Evolutionary conservation across 306 rosid species (phyloP), one percentile per base, ranked within the genome.

Genomic region (Prinsepia uniflora): DNA sequence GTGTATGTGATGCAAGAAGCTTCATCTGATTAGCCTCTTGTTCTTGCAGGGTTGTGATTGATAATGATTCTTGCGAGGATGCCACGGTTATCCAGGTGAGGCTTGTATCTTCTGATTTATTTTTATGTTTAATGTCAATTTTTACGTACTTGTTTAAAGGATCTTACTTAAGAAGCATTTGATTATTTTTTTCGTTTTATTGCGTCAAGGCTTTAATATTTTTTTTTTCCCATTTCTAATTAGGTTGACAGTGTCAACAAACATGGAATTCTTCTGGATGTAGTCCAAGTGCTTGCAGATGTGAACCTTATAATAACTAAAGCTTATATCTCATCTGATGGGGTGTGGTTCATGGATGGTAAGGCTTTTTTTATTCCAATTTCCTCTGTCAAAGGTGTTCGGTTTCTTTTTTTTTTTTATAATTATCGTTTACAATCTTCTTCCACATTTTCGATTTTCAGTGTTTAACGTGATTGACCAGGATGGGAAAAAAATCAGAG

Each of bases 321-420:
- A 81, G 97, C 99, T 4, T 89, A 87, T 73, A 91, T 94, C 66
- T 94, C 96, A 63, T 91, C 95, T 77, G 99, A 94, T 75, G 99
- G 92, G 46, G 88, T 88, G 45, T 91, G 97, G 97, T 94, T 89
- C 84, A 94, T 94, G 99, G 99, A 94, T 78, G 99, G 99, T 91
- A 82, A 71, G 60, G 65, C 74, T 77, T 73, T 65, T 73, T 64
- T 49, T 30, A 5, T 59, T 14, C 42, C 42, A 42, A 55, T 49
- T 52, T 53, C 50, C 52, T 52, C 7, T 18, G 52, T 11, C 61
- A 39, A 36, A 6, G 42, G 55, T 5, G 17, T 22, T 72, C 53
- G 46, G 77, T 73, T 75, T 75, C 19, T 73, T 61, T 48, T 22
- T n/a, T n/a, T 73, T 61, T 48, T 60, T 30, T 66, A 39, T 71